Evolutionary conservation across 495 filamentous ascomycete species (phyloP).

Genomic region (Alectoria sarmentosa): DNA sequence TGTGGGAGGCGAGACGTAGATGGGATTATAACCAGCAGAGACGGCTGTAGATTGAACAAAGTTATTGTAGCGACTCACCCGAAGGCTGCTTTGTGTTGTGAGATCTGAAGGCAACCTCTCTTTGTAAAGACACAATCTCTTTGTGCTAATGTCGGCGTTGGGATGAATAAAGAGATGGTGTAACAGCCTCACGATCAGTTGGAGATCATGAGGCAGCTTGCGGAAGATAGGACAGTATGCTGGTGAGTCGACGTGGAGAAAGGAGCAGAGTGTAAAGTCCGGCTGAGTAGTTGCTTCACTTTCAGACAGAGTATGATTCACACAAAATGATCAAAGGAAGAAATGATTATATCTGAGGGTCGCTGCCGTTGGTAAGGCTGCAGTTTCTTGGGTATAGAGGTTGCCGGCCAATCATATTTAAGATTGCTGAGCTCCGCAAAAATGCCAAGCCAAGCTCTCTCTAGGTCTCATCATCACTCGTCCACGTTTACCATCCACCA

Average conservation of each 20-base stretch:
- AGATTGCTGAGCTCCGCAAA: not conserved
- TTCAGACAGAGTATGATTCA: not conserved
- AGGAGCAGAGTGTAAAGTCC: not conserved
- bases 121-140: not conserved
- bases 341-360: not conserved
- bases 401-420: not conserved
- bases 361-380: not conserved
- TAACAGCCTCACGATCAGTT: not conserved
- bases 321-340: not conserved
- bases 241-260: not conserved
- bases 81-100: not conserved
- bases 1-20: slow-evolving; percentile 1
- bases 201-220: not conserved
- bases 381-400: not conserved
- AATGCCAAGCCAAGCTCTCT: not conserved
- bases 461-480: too few species aligned
- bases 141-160: not conserved
- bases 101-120: not conserved
- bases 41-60: not conserved
- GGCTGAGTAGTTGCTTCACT: not conserved
- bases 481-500: not conserved
- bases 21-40: not conserved
- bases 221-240: not conserved
- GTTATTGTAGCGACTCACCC: not conserved
- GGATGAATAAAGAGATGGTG: not conserved